Evolutionary conservation across 257 asterid genomes (phyloP), one percentile per base, ranked within the genome.

Genomic region (Ilex asprella): DNA sequence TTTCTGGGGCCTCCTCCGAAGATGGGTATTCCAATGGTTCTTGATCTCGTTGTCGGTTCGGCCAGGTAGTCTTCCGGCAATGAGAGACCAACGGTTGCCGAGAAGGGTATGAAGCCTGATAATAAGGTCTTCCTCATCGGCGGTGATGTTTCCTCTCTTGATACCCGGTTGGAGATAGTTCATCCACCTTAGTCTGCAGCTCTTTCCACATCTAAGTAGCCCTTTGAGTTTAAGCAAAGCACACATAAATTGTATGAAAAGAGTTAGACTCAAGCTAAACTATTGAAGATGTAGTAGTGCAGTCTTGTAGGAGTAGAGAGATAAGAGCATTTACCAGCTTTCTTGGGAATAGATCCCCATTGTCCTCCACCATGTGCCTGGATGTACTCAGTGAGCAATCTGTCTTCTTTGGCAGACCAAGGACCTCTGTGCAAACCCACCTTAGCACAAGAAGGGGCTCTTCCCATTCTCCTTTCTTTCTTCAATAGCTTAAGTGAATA

Each of bases 21-120:
- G 78, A 53, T 81, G 80, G 0, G 88, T 82, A 35, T 35, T 35
- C 41, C 41, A 35, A 35, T 35, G 41, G 41, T 35, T 35, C 41
- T 35, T 35, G 41, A 35, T 35, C 41, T 35, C 41, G 8, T 35
- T 35, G 41, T 35, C 41, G 8, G 41, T 35, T 35, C 41, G 74
- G 63, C 95, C 91, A 0, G 95, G 83, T 73, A 87, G 79, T 51
- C 89, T 67, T 39, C 88, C 91, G 0, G 95, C 94, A 10, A 87
- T 87, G 7, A 87, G 75, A 27, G 94, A 87, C 94, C 95, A 87
- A 5, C 94, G 84, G 55, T 87, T 87, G 16, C 95, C 95, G 8
- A 85, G 73, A 41, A 87, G 81, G 35, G 73, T 70, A 68, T 85
- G 94, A 2, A 85, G 79, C 39, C 94, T 75, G 0, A 83, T 69